These are phyloP conservation scores for Xylaria sp. DNA, from an alignment of 2,329 filamentous ascomycete genomes.

Conservation along the genomic window DNA sequence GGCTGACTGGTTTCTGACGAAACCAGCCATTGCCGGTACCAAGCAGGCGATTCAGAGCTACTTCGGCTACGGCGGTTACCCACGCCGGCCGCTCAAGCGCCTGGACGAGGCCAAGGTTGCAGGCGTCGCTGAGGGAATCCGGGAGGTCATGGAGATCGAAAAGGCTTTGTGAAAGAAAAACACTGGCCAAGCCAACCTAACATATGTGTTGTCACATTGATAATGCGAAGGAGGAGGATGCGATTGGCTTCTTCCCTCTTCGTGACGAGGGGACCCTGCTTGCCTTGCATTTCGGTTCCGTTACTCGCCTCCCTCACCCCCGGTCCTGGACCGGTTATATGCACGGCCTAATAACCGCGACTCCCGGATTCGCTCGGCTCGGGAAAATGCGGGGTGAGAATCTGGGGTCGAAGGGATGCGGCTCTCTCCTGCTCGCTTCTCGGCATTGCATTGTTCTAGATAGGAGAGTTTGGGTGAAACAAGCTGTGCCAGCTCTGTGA, in stretches of 20 bases:
- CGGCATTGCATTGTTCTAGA: slow-evolving; percentile 10
- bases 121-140: slow-evolving; percentile 65
- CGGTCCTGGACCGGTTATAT: slow-evolving; percentile 38
- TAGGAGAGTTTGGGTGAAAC: not conserved
- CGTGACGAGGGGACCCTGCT: slow-evolving; percentile 4
- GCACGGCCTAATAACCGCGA: slow-evolving; percentile 33
- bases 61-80: slow-evolving; percentile 83
- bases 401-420: slow-evolving; percentile 44
- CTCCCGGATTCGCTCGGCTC: slow-evolving; percentile 44
- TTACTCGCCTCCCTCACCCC: not conserved
- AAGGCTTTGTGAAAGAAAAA: slow-evolving; percentile 55
- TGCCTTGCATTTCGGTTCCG: not conserved
- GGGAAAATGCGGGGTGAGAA: slow-evolving; percentile 43
- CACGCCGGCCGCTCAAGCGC: slow-evolving; percentile 76
- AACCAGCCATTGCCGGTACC: slow-evolving; percentile 85
- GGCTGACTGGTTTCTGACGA: slow-evolving; percentile 85
- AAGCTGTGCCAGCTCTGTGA: not conserved
- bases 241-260: slow-evolving; percentile 15
- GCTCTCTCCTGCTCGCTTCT: slow-evolving; percentile 37
- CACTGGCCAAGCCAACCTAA: slow-evolving; percentile 35
- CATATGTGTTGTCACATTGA: not conserved
- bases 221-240: not conserved
- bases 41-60: slow-evolving; percentile 84
- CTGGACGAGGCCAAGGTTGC: slow-evolving; percentile 67
- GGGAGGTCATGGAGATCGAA: slow-evolving; percentile 75